Percentiles rank a stretch among this genome's conserved stretches.
phyloP scores from a whole-genome alignment of 108 stramenopile species.

The Aurantiochytrium sp. region DNA sequence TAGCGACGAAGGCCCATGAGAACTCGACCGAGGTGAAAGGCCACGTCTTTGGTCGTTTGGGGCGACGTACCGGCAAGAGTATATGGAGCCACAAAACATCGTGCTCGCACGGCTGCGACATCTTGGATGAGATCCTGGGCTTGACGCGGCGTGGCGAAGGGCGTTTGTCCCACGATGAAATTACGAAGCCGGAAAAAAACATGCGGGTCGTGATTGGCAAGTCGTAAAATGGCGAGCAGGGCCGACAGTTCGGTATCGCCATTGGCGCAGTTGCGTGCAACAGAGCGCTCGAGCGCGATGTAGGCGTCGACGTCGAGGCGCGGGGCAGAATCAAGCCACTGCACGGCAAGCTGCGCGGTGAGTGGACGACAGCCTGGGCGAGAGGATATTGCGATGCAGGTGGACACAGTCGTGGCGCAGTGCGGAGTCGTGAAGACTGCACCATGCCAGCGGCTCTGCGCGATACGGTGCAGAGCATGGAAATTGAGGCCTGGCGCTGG shows the following conservation, averaged over 20 bases:
- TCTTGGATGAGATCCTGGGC: not conserved
- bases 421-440: not conserved
- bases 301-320: not conserved
- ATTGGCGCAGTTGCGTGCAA: not conserved
- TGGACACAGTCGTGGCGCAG: not conserved
- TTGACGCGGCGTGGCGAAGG: not conserved
- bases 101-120: not conserved
- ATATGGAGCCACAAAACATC: not conserved
- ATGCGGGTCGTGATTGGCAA: not conserved
- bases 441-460: not conserved
- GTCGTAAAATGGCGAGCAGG: not conserved
- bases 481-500: not conserved
- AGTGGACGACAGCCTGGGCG: not conserved
- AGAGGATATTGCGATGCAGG: not conserved
- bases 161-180: not conserved
- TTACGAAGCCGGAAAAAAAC: not conserved
- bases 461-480: not conserved
- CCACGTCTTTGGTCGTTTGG: not conserved
- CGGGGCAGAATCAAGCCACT: not conserved
- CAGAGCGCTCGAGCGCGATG: not conserved
- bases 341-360: not conserved
- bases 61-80: not conserved
- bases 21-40: not conserved
- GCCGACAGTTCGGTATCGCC: not conserved
- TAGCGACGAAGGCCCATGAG: slow-evolving; percentile 6